Percentiles rank a stretch among this genome's conserved stretches.
These are phyloP conservation scores for Cordyceps cicadae DNA, from an alignment of 2,329 filamentous ascomycete species.

Conservation along the genomic window DNA sequence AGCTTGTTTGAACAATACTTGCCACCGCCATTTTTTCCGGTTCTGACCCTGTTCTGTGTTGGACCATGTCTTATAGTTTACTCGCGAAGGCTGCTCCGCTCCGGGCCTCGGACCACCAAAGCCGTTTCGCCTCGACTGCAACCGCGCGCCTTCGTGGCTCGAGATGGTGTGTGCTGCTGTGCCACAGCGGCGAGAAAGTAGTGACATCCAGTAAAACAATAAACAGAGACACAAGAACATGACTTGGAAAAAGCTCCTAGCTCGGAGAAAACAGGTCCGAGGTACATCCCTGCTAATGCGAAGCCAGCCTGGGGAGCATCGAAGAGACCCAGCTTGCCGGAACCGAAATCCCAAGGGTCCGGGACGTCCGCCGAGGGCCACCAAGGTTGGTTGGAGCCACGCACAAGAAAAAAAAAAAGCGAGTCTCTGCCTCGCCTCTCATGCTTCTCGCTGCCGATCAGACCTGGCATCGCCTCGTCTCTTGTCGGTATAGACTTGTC, in stretches of 20 bases:
- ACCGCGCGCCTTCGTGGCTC: too few relatives aligned
- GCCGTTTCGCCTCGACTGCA: too few relatives aligned
- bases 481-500: background rate
- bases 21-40: background rate
- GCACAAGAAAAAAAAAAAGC: background rate
- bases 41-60: background rate
- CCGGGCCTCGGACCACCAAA: too few relatives aligned
- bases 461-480: background rate
- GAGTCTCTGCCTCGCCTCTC: background rate
- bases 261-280: background rate
- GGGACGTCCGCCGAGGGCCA: background rate
- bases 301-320: background rate
- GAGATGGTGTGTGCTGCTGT: too few relatives aligned
- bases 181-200: too few relatives aligned
- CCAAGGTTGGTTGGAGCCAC: background rate
- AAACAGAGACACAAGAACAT: background rate
- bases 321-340: slow-evolving; percentile 3
- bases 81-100: too few relatives aligned
- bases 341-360: slow-evolving; percentile 3
- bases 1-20: background rate
- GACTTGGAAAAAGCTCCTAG: too few relatives aligned
- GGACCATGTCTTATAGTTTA: background rate
- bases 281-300: slow-evolving; percentile 4
- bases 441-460: background rate
- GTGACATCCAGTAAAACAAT: background rate